Evolutionary conservation across 2,329 filamentous ascomycete species (phyloP).

Genomic region (Furcasterigmium sp.): DNA sequence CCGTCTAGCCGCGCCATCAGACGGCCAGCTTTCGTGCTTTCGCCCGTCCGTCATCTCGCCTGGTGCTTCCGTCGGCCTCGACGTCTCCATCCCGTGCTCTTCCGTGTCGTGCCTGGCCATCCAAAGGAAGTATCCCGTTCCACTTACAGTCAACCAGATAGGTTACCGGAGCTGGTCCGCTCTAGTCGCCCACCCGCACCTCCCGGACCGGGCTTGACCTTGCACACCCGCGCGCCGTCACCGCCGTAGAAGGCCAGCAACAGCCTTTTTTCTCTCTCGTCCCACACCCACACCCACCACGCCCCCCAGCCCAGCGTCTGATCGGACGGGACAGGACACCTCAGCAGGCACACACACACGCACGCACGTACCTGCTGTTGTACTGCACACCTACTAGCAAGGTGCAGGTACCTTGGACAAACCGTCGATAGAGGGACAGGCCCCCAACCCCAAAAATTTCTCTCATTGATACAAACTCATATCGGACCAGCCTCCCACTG

Average conservation of each 20-base stretch:
- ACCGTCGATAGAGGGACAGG: not conserved
- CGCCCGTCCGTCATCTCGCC: not conserved
- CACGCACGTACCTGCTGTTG: not conserved
- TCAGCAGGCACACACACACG: too few species aligned
- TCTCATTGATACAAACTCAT: constrained; percentile 11
- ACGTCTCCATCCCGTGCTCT: not conserved
- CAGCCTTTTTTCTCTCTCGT: not conserved
- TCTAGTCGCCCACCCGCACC: not conserved
- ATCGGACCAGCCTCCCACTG: constrained; percentile 15
- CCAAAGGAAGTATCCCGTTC: too few species aligned
- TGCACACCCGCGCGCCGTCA: not conserved
- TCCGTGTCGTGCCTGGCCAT: not conserved
- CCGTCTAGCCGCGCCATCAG: constrained; percentile 9
- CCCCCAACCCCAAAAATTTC: constrained; percentile 16
- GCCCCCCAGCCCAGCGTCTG: not conserved
- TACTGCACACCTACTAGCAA: too few species aligned
- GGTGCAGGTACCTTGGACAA: too few species aligned
- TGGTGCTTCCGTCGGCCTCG: constrained; percentile 3
- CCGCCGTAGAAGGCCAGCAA: not conserved
- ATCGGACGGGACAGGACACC: too few species aligned
- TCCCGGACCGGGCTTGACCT: not conserved
- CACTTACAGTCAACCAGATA: too few species aligned
- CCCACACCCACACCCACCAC: not conserved
- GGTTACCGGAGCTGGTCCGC: not conserved
- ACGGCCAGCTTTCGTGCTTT: constrained; percentile 13